Base-by-base conservation (phyloP, 306 rosid species). In the Cucurbita argyrosperma region DNA sequence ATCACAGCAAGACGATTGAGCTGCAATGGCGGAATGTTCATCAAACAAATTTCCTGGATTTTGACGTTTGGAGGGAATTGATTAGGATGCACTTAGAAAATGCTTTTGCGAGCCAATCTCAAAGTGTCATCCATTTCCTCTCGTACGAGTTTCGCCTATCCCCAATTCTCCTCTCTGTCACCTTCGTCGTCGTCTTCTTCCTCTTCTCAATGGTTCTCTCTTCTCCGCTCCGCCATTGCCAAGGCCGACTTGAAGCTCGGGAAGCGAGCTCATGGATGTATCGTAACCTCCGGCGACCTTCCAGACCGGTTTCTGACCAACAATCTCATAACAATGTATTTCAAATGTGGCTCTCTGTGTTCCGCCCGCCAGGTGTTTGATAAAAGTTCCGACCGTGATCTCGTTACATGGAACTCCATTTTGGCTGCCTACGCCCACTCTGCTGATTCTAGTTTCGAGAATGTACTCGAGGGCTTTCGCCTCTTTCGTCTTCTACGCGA, bases 401-500 rank as follows among this genome's bases (percentile, higher is more conserved):
- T 92, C 63, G 88, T 92, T 23, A 82, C 97, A 5, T 92, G 96
- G 96, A 92, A 92, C 49, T 79, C 97, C 77, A 90, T 89, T 78
- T 75, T 92, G 50, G 74, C 94, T 0, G 96, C 87, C 18, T 74
- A 86, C 23, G 89, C 96, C 13, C 83, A 80, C 10, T 75, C 86
- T 8, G 79, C 72, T 1, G 84, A 80, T 39, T 42, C 78, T 23
- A 69, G 50, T 8, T 42, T 53, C 8, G 82, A 76, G 35, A 68
- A 81, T 23, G 42, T 85, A 67, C 74, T 42, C 38, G 83, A 83
- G 72, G 97, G 88, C 4, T 85, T 89, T 64, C 60, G 15, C 37
- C 80, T 89, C 15, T 89, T 92, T 73, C 83, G 87, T 19, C 74
- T 83, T 72, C 90, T 86, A 55, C 89, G 96, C 5, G 72, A 66